Evolutionary conservation across 2,329 filamentous ascomycete genomes (phyloP).

Genomic region (Penicillium sp.): DNA sequence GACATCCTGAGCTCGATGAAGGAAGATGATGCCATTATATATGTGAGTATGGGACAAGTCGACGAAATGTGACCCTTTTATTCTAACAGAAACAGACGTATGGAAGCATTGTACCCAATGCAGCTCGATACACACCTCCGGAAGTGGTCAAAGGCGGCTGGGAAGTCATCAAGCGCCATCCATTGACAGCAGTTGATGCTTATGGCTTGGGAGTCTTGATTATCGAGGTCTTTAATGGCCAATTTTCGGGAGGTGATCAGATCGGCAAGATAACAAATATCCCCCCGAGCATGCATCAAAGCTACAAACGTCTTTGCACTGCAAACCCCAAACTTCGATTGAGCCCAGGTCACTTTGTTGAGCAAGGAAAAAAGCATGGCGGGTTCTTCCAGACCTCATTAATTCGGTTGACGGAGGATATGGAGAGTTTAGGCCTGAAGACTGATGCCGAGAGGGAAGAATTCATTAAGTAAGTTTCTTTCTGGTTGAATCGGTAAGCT

Average conservation of each 20-base stretch:
- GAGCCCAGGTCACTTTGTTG: constrained; percentile 80
- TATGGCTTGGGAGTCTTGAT: constrained; percentile 83
- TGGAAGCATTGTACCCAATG: constrained; percentile 83
- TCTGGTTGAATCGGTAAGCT: background rate
- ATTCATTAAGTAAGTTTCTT: constrained; percentile 68
- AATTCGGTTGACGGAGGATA: constrained; percentile 87
- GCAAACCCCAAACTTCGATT: constrained; percentile 86
- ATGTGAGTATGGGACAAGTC: constrained; percentile 52
- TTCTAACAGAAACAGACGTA: constrained; percentile 62
- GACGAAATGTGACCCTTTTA: background rate
- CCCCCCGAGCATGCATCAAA: constrained; percentile 82
- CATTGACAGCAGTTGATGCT: constrained; percentile 78
- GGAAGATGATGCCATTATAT: constrained; percentile 91
- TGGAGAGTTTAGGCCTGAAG: constrained; percentile 91
- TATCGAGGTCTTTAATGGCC: constrained; percentile 88
- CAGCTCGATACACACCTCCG: constrained; percentile 79
- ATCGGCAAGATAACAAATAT: constrained; percentile 82
- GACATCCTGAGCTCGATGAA: constrained; percentile 93
- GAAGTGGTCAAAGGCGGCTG: constrained; percentile 86
- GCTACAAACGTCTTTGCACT: constrained; percentile 86
- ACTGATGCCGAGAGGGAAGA: constrained; percentile 77
- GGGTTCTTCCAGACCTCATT: constrained; percentile 92
- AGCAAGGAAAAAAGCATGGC: constrained; percentile 78
- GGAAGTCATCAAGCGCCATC: constrained; percentile 83
- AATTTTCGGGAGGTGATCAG: constrained; percentile 74